Evolutionary conservation across 2,329 filamentous ascomycete species (phyloP).

Genomic region (Massarina eburnea): DNA sequence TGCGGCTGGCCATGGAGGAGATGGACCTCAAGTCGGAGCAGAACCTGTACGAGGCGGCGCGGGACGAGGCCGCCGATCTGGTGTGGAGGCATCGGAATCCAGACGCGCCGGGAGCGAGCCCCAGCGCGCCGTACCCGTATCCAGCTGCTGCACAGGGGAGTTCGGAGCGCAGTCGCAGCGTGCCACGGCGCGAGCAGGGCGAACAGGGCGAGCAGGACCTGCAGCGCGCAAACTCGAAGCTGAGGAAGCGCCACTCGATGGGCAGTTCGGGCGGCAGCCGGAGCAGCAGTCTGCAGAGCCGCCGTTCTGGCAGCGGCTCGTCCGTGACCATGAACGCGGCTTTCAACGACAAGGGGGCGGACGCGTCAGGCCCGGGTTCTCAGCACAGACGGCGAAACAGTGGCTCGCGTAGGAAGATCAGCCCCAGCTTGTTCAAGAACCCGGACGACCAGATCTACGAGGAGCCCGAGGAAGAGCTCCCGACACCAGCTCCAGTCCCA

Average conservation of each 20-base stretch:
- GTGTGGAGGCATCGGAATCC: conserved; percentile 77
- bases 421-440: conserved; percentile 67
- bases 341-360: conserved; percentile 17
- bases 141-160: conserved; percentile 70
- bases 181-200: conserved; percentile 33
- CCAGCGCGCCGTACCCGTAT: conserved; percentile 56
- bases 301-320: conserved; percentile 35
- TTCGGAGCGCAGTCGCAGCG: conserved; percentile 60
- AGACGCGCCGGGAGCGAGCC: conserved; percentile 62
- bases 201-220: conserved; percentile 36
- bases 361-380: conserved; percentile 27
- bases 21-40: conserved; percentile 67
- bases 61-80: conserved; percentile 75
- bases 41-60: conserved; percentile 68
- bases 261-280: conserved; percentile 36
- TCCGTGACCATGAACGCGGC: conserved; percentile 21
- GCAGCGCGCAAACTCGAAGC: conserved; percentile 35
- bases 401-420: conserved; percentile 69
- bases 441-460: conserved; percentile 85
- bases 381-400: conserved; percentile 58
- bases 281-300: conserved; percentile 43
- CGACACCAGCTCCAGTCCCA: conserved; percentile 22
- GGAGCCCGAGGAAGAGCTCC: conserved; percentile 65
- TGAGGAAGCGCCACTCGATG: conserved; percentile 41
- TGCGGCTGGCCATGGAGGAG: conserved; percentile 73